phyloP scores from a whole-genome alignment of 306 rosid genomes.

The Lathyrus aphaca region DNA sequence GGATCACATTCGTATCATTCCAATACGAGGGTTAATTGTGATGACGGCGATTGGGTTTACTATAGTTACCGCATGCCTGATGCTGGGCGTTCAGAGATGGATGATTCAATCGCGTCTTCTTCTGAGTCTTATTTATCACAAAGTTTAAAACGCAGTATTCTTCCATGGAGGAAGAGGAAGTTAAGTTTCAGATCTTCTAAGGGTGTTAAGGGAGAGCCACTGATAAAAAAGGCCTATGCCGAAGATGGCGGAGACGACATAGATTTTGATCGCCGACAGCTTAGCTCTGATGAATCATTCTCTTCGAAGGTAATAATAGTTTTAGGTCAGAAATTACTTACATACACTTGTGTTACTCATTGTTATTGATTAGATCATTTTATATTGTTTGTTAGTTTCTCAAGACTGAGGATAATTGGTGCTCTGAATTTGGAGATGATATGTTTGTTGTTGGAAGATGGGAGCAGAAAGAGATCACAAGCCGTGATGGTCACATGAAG shows the following conservation, averaged over 20 bases:
- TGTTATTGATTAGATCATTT: slow-evolving; percentile 22
- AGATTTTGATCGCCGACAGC: slow-evolving; percentile 97
- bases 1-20: slow-evolving; percentile 57
- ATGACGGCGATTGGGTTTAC: slow-evolving; percentile 84
- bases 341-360: slow-evolving; percentile 9
- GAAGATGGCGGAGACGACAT: slow-evolving; percentile 99
- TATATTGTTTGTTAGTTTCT: slow-evolving; percentile 53
- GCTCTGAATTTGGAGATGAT: slow-evolving; percentile 96
- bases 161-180: slow-evolving; percentile 97
- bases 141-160: slow-evolving; percentile 73
- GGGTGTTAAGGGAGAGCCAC: slow-evolving; percentile 78
- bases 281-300: slow-evolving; percentile 88
- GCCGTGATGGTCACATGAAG: slow-evolving; percentile 91
- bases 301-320: slow-evolving; percentile 58
- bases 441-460: slow-evolving; percentile 83
- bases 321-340: background rate
- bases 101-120: slow-evolving; percentile 55
- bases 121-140: slow-evolving; percentile 57
- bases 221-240: slow-evolving; percentile 83
- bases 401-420: slow-evolving; percentile 76
- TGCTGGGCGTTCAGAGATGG: slow-evolving; percentile 56
- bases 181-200: slow-evolving; percentile 91
- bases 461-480: slow-evolving; percentile 84
- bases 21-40: slow-evolving; percentile 49
- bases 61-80: slow-evolving; percentile 80